These are phyloP conservation scores for Withania somnifera DNA, from an alignment of 305 asterid species.

Conservation along the genomic window DNA sequence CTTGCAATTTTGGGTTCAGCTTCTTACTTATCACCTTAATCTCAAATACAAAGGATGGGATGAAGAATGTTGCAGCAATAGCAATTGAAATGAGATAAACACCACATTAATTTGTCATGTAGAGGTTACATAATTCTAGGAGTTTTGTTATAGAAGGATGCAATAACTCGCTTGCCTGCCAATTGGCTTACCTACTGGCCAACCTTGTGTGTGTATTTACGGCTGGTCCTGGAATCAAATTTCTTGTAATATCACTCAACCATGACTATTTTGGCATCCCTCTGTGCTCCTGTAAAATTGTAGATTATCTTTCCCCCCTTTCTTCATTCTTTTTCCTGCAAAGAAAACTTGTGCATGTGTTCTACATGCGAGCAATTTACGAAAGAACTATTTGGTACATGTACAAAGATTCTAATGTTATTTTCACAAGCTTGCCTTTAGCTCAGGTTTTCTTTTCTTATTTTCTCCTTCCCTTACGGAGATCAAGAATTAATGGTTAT, in stretches of 20 bases:
- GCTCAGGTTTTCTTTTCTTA: not conserved
- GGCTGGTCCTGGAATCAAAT: not conserved
- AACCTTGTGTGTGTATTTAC: not conserved
- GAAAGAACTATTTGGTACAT: not conserved
- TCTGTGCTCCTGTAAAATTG: not conserved
- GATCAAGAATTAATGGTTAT: not conserved
- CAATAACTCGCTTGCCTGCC: not conserved
- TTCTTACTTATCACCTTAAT: not conserved
- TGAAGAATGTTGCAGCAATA: not conserved
- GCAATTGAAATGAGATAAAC: not conserved
- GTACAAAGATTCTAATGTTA: not conserved
- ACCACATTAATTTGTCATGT: not conserved
- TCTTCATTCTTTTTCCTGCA: not conserved
- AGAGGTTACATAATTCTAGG: not conserved
- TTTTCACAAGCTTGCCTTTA: not conserved
- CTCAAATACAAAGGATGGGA: not conserved
- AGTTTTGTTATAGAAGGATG: not conserved
- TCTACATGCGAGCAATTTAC: not conserved
- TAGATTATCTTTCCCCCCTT: not conserved
- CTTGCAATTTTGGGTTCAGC: not conserved
- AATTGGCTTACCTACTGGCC: not conserved
- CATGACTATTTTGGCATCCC: not conserved
- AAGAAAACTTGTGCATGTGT: not conserved
- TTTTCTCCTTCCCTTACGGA: not conserved
- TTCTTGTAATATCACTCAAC: not conserved